Percentiles rank a stretch among this genome's conserved stretches.
phyloP scores from a whole-genome alignment of 805 yeast species.

The Saturnispora hagleri region DNA sequence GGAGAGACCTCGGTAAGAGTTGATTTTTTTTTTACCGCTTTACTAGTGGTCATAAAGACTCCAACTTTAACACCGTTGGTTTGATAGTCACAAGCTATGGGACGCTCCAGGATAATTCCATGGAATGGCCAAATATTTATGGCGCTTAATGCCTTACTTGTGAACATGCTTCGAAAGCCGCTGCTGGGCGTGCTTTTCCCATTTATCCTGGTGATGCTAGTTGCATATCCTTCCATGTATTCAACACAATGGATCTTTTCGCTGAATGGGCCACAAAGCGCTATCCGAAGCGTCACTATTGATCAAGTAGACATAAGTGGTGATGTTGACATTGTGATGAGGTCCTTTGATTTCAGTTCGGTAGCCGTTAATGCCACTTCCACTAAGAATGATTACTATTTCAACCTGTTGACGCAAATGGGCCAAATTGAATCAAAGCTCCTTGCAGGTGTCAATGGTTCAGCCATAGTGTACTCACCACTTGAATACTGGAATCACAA shows the following conservation, averaged over 20 bases:
- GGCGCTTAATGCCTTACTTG: neutral
- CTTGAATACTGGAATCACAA: constrained; percentile 36
- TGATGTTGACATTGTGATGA: neutral
- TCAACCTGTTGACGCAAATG: neutral
- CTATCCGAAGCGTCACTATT: neutral
- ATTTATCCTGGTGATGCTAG: neutral
- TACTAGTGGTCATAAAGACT: neutral
- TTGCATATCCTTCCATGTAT: constrained; percentile 2
- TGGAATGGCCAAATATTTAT: neutral
- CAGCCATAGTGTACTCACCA: constrained; percentile 28
- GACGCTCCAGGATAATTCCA: neutral
- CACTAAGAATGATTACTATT: neutral
- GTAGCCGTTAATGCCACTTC: neutral
- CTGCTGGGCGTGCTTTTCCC: neutral
- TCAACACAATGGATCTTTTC: neutral
- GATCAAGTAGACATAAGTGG: neutral
- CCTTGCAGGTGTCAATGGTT: neutral
- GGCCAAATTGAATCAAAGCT: constrained; percentile 2
- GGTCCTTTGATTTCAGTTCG: neutral
- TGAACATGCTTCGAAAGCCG: neutral
- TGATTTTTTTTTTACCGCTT: neutral
- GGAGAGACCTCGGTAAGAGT: neutral
- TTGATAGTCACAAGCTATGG: neutral
- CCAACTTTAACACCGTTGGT: neutral
- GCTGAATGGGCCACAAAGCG: neutral